Conservation (phyloP, 352 stramenopile species). For the Phytophthora pseudosyringae region DNA sequence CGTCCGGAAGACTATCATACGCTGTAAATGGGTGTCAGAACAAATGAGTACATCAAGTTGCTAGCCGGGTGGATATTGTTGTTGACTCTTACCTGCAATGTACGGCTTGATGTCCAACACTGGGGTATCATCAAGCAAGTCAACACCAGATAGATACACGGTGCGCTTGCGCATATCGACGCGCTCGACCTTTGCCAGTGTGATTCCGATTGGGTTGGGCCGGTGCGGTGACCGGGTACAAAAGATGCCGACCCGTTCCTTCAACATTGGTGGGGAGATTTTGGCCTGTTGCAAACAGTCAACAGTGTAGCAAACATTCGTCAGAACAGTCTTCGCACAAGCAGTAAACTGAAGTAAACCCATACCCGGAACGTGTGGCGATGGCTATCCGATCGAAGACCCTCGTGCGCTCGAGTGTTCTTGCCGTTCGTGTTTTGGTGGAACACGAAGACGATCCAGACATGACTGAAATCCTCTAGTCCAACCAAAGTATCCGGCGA, state of each 20-base stretch:
- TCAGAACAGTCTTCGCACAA: not conserved
- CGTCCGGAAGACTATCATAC: conserved; percentile 61
- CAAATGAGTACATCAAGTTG: not conserved
- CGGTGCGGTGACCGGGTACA: conserved; percentile 96
- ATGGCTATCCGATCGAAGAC: conserved; percentile 75
- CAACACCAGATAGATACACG: conserved; percentile 88
- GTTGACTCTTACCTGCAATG: conserved; percentile 69
- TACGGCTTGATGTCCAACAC: conserved; percentile 99
- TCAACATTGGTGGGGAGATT: conserved; percentile 70
- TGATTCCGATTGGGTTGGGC: conserved; percentile 96
- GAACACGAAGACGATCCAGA: conserved; percentile 93
- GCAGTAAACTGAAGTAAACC: not conserved
- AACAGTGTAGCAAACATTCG: not conserved
- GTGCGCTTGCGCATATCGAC: conserved; percentile 64
- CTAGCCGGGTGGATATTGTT: not conserved
- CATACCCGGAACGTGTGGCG: conserved; percentile 66
- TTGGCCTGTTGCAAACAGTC: conserved; percentile 51
- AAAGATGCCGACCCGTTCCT: conserved; percentile 93
- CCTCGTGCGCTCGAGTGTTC: conserved; percentile 66
- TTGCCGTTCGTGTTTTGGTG: conserved; percentile 92
- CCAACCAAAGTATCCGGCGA: conserved; percentile 78
- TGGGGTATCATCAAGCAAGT: conserved; percentile 96
- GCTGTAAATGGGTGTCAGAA: conserved; percentile 24
- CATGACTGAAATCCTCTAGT: conserved; percentile 81
- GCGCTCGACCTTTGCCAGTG: conserved; percentile 86